Base-by-base conservation (phyloP, 2,329 filamentous ascomycete species). In the Pseudopyricularia javanii region DNA sequence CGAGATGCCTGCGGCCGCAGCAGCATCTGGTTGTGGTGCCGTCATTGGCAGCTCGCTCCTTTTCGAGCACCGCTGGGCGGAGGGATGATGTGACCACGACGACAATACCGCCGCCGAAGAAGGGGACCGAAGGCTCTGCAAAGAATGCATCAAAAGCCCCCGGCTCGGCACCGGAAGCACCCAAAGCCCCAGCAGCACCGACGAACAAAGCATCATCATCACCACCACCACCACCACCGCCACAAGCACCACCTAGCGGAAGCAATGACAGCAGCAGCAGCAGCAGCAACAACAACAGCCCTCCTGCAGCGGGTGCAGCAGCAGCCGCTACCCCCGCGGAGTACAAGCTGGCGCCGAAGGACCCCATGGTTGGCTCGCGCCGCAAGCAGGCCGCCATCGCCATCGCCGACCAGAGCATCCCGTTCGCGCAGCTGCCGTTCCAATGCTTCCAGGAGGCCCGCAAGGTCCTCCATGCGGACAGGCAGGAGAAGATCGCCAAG, bases 401-500 rank as follows among this genome's bases (percentile, higher is more conserved):
- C 62, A 79, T 72, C 61, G 78, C 72, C 35, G 40, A 45, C 40
- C 70, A 76, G 56, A 78, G 85, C 61, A 72, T 95, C 50, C 89
- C 91, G 26, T 96, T 98, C 65, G 89, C 95, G 73, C 86, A 91
- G 65, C 74, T 98, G 59, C 93, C 93, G 17, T 98, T 94, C 72
- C 91, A 97, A 76, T 93, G 88, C 70, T 98, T 97, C 73, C 93
- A 98, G 70, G 91, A 96, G 72, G 93, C 93, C 40, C 82, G 91
- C 57, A 88, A 89, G 66, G 70, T 97, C 49, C 74, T 98, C 53
- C 76, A 82, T 52, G 80, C 80, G 53, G 93, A 98, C 66, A 81
- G 91, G 40, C 74, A 83, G 58, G 80, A 91, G 69, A 97, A 95
- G 73, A 62, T 97, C 50, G 72, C 76, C 56, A 74, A 83, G 62